Conservation (phyloP, 139 green algal genomes). For the Tetradesmus obliquus region DNA sequence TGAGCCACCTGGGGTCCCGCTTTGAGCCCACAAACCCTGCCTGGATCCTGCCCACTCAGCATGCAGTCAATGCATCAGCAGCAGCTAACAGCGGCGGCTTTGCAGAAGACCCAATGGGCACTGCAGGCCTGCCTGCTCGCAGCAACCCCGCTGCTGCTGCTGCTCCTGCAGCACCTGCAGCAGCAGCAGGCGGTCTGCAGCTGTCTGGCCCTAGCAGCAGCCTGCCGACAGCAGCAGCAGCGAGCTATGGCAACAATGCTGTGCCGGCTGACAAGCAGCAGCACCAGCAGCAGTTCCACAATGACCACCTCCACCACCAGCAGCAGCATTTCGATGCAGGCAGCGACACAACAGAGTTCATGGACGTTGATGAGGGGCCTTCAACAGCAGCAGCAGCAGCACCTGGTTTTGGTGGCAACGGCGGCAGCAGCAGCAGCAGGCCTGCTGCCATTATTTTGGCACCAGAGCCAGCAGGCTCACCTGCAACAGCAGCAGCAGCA, state of each 20-base stretch:
- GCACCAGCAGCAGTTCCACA: neutral
- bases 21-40: constrained; percentile 7
- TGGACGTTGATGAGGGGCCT: neutral
- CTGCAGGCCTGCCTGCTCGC: neutral
- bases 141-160: neutral
- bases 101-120: neutral
- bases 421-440: constrained; percentile 9
- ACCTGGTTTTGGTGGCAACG: neutral
- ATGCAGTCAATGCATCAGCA: constrained; percentile 17
- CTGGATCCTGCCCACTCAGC: constrained; percentile 17
- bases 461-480: neutral
- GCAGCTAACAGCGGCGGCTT: neutral
- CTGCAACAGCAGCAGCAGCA: too few relatives aligned
- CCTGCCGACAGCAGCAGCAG: neutral
- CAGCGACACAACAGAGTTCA: neutral
- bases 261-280: neutral
- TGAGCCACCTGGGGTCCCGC: neutral
- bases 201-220: neutral
- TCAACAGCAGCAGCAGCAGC: neutral
- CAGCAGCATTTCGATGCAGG: neutral
- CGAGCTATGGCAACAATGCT: neutral
- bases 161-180: constrained; percentile 4
- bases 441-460: neutral
- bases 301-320: neutral
- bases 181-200: neutral